A percentile compares a stretch with the other conserved stretches of the same genome.
These are phyloP conservation scores for Apostasia shenzhenica DNA, from an alignment of 106 monocot species.

Conservation along the genomic window DNA sequence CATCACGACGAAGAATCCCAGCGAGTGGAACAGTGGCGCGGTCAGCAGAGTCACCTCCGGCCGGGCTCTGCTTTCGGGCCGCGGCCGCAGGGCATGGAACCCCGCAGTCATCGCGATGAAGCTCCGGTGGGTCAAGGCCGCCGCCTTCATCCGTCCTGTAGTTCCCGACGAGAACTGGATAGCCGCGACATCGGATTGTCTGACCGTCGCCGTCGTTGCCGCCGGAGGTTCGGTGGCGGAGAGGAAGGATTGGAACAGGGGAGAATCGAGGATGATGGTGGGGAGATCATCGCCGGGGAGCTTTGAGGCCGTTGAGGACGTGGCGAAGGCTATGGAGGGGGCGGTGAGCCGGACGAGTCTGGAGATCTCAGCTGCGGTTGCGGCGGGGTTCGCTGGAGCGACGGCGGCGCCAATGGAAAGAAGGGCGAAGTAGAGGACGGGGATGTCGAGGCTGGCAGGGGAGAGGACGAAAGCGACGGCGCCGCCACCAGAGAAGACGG, in stretches of 20 bases:
- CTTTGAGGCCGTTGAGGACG: slow-evolving; percentile 21
- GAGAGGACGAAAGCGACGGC: slow-evolving; percentile 44
- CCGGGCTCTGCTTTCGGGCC: neutral
- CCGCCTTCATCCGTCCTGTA: slow-evolving; percentile 60
- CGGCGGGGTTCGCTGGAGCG: slow-evolving; percentile 55
- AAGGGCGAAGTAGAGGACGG: slow-evolving; percentile 53
- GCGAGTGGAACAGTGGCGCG: slow-evolving; percentile 69
- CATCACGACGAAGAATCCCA: slow-evolving; percentile 44
- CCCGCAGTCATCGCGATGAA: slow-evolving; percentile 50
- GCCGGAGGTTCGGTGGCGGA: neutral
- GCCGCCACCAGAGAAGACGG: slow-evolving; percentile 27
- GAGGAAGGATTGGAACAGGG: slow-evolving; percentile 30
- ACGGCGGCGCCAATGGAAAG: slow-evolving; percentile 52
- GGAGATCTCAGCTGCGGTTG: slow-evolving; percentile 45
- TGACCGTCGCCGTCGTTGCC: slow-evolving; percentile 3
- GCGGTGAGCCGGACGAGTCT: slow-evolving; percentile 31
- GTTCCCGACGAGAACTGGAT: slow-evolving; percentile 81
- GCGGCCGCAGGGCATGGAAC: slow-evolving; percentile 5
- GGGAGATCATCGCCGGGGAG: slow-evolving; percentile 24
- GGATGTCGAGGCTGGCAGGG: slow-evolving; percentile 35
- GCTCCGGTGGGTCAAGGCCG: slow-evolving; percentile 48
- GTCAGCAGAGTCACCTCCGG: slow-evolving; percentile 23
- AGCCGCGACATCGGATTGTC: slow-evolving; percentile 49
- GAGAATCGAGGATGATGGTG: slow-evolving; percentile 41
- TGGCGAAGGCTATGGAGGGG: slow-evolving; percentile 34